Evolutionary conservation across 2,329 filamentous ascomycete genomes (phyloP).

Genomic region (Penicillium sp.): DNA sequence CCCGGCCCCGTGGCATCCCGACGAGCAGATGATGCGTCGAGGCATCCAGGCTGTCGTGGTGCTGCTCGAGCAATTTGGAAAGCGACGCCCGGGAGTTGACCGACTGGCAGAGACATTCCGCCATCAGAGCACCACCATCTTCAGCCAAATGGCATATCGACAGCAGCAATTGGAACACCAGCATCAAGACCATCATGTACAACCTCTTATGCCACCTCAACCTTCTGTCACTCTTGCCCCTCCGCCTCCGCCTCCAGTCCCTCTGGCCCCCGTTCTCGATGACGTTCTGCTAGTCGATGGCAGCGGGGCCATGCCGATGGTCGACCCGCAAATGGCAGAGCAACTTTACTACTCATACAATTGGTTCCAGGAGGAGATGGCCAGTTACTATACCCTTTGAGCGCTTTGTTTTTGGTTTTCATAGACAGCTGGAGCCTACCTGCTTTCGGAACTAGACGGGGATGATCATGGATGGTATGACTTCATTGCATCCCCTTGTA

Average conservation of each 20-base stretch:
- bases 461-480: not conserved
- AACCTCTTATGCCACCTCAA: conserved; percentile 28
- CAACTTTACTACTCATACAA: conserved; percentile 48
- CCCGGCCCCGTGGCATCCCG: conserved; percentile 42
- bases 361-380: conserved; percentile 50
- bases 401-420: conserved; percentile 17
- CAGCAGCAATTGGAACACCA: conserved; percentile 45
- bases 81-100: conserved; percentile 46
- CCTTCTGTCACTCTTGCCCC: conserved; percentile 28
- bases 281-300: conserved; percentile 44
- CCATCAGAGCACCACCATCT: conserved; percentile 47
- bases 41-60: conserved; percentile 46
- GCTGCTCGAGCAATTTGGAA: conserved; percentile 47
- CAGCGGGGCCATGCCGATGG: conserved; percentile 39
- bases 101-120: conserved; percentile 46
- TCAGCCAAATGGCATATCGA: conserved; percentile 46
- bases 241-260: conserved; percentile 33
- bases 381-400: conserved; percentile 47
- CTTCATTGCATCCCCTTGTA: not conserved
- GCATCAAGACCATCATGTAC: conserved; percentile 32
- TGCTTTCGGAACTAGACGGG: not conserved
- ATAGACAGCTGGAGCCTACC: not conserved
- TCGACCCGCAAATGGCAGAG: conserved; percentile 46
- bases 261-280: conserved; percentile 43
- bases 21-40: conserved; percentile 45